Evolutionary conservation across 768 basidiomycete species (phyloP), one percentile per base, ranked within the genome.

Genomic region (Hericium erinaceus): DNA sequence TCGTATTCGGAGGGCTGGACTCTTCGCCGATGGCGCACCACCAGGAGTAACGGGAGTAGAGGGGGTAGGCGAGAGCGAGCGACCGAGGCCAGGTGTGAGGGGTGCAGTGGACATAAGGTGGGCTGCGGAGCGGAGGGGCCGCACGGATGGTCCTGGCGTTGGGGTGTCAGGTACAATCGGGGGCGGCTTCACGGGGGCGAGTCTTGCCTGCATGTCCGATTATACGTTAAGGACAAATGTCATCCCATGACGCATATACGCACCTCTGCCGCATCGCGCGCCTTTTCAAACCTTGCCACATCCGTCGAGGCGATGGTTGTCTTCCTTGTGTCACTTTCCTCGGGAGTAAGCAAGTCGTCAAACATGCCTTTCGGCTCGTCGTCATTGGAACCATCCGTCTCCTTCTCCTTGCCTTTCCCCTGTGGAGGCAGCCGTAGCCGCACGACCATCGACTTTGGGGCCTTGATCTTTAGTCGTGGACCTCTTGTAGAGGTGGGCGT

Each of bases 211-310:
- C 16, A 13, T 56, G 53, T 38, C 58, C 53, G 39, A 26, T 56
- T 58, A n/a, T 2, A 20, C 28, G 9, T 13, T 7, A 11, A n/a
- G 56, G 20, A 60, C 49, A 39, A 39, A 51, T 51, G 15, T 12
- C 26, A 39, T n/a, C 39, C 12, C 20, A 12, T 10, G 6, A 20
- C 33, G 33, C 33, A 33, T 33, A 33, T 33, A 12, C 80, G 61
- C 63, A 92, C 91, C 74, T 98, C 94, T 22, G 89, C 90, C 12
- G 74, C 67, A n/a, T 76, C 64, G 54, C 86, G 77, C 65, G 85
- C 89, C 58, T 77, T 75, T 62, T 93, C 89, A 67, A 90, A 98
- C 53, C 80, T 77, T 51, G 75, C 67, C 64, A 86, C 84, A 69
- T 95, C 93, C 4, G 64, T 62, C 33, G 72, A 70, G 3, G 70